Evolutionary conservation across 495 filamentous ascomycete genomes (phyloP).

Genomic region (Neurospora sp.): DNA sequence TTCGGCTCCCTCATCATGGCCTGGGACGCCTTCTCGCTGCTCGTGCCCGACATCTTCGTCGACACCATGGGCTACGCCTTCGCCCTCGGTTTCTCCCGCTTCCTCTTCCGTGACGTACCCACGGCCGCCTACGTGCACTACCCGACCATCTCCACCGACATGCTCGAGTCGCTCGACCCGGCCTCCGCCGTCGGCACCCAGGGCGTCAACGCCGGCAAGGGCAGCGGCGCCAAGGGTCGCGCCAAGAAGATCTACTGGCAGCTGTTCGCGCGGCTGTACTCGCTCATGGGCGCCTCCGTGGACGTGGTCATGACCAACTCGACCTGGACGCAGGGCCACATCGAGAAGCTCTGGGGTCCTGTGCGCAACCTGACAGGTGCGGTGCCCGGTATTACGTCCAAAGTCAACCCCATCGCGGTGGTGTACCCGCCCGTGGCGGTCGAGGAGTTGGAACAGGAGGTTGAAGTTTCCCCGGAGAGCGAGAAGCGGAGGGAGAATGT

Average conservation of each 20-base stretch:
- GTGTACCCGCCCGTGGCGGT: constrained; percentile 92
- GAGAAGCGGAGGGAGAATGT: constrained; percentile 57
- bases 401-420: constrained; percentile 42
- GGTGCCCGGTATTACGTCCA: background rate
- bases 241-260: constrained; percentile 77
- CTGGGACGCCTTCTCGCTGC: constrained; percentile 83
- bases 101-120: constrained; percentile 71
- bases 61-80: constrained; percentile 99
- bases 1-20: constrained; percentile 78
- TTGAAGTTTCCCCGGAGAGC: constrained; percentile 55
- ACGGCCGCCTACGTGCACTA: constrained; percentile 95
- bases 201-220: constrained; percentile 75
- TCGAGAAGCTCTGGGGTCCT: constrained; percentile 68
- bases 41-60: constrained; percentile 88
- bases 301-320: constrained; percentile 97
- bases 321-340: constrained; percentile 83
- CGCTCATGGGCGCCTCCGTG: constrained; percentile 64
- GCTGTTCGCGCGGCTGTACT: constrained; percentile 72
- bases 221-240: constrained; percentile 53
- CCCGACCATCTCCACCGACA: constrained; percentile 96
- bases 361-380: constrained; percentile 21
- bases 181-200: constrained; percentile 44
- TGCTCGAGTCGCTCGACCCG: constrained; percentile 75
- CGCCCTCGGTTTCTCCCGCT: constrained; percentile 67
- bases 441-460: constrained; percentile 59